phyloP scores from a whole-genome alignment of 1,139 yeast genomes.

The Hansenula anomala region DNA sequence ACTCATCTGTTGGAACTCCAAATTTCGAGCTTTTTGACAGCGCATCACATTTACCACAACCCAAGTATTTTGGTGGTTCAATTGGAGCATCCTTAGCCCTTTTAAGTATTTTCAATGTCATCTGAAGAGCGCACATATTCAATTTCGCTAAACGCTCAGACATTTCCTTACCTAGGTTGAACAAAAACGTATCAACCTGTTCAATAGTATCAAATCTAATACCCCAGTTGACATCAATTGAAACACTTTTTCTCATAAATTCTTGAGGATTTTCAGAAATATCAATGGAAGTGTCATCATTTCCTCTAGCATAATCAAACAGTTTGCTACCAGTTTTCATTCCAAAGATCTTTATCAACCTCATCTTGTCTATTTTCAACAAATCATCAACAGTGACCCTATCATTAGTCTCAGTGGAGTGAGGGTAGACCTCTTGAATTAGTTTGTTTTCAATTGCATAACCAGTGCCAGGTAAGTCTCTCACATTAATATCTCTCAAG shows the following conservation, averaged over 20 bases:
- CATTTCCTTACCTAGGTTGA: conserved; percentile 56
- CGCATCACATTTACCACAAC: conserved; percentile 77
- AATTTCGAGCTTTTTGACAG: conserved; percentile 53
- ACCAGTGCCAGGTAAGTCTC: conserved; percentile 87
- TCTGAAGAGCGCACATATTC: conserved; percentile 46
- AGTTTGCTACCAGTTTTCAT: conserved; percentile 64
- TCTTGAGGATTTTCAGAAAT: conserved; percentile 32
- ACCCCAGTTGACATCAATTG: conserved; percentile 91
- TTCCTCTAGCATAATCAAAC: conserved; percentile 56
- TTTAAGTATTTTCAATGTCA: conserved; percentile 62
- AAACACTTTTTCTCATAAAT: conserved; percentile 65
- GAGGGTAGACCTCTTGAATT: conserved; percentile 18
- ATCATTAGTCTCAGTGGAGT: background rate
- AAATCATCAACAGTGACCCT: conserved; percentile 28
- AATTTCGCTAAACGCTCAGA: conserved; percentile 44
- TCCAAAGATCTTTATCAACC: conserved; percentile 52
- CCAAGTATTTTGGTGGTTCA: conserved; percentile 73
- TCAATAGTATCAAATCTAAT: conserved; percentile 59
- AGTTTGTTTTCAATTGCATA: conserved; percentile 43
- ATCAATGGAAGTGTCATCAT: conserved; percentile 56
- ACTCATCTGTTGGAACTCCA: conserved; percentile 62
- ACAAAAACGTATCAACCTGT: conserved; percentile 63
- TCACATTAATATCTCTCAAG: conserved; percentile 41
- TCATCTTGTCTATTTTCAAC: conserved; percentile 28
- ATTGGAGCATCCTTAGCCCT: conserved; percentile 64